Evolutionary conservation across 371 early-diverging fungal genomes (phyloP).

Genomic region (Syncephalis plumigaleata): DNA sequence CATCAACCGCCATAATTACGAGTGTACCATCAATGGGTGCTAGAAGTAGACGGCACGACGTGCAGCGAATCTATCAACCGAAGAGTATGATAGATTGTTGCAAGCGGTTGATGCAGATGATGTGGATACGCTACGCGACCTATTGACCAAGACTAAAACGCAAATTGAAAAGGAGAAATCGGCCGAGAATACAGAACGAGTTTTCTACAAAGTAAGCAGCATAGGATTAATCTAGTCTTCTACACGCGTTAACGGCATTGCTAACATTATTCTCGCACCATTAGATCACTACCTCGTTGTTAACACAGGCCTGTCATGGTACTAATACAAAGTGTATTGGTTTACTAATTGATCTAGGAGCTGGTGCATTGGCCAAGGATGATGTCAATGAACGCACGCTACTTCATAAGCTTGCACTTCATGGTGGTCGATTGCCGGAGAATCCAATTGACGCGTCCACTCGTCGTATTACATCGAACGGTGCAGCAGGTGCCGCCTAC

Average conservation of each 20-base stretch:
- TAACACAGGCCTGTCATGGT: slow-evolving; percentile 29
- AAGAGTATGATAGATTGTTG: slow-evolving; percentile 9
- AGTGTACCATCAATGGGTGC: background rate
- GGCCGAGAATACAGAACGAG: background rate
- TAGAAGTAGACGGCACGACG: background rate
- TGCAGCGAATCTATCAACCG: slow-evolving; percentile 6
- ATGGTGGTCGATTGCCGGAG: slow-evolving; percentile 13
- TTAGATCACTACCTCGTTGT: slow-evolving; percentile 24
- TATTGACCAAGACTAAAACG: slow-evolving; percentile 3
- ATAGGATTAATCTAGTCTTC: background rate
- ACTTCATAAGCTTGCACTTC: slow-evolving; percentile 34
- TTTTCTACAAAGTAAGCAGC: background rate
- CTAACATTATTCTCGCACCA: too few species aligned
- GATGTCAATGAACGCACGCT: slow-evolving; percentile 48
- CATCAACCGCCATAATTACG: background rate
- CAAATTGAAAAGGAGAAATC: background rate
- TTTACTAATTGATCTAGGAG: slow-evolving; percentile 18
- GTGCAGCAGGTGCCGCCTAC: background rate
- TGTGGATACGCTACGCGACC: slow-evolving; percentile 7
- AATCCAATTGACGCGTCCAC: background rate
- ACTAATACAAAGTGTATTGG: slow-evolving; percentile 24
- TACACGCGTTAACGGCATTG: background rate
- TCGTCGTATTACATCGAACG: background rate
- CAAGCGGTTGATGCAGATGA: slow-evolving; percentile 15
- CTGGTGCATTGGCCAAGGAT: slow-evolving; percentile 16